A percentile compares a stretch with the other conserved stretches of the same genome.
Evolutionary conservation across 73 alveolate genomes (phyloP).

Genomic region (Tetrahymena borealis): DNA sequence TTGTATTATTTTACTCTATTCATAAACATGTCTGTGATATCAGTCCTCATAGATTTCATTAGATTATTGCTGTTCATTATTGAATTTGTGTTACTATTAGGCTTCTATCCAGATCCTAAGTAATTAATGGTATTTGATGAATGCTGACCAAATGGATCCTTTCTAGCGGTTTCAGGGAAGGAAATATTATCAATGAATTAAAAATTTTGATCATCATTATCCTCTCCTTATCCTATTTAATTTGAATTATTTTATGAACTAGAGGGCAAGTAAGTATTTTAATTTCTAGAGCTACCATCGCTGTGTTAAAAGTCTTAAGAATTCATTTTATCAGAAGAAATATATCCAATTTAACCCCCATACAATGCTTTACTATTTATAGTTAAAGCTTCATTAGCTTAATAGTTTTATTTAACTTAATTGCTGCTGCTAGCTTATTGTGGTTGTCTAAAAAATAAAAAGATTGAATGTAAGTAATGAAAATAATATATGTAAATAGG

Average conservation of each 20-base stretch:
- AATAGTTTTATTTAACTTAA: neutral
- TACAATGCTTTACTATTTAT: neutral
- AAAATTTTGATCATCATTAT: neutral
- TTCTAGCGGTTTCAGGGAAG: neutral
- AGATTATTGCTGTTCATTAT: neutral
- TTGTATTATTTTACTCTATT: neutral
- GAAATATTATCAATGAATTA: neutral
- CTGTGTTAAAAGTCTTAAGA: neutral
- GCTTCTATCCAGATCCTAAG: neutral
- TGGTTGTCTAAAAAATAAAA: neutral
- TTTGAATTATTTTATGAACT: neutral
- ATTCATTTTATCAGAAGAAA: neutral
- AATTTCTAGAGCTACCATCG: neutral
- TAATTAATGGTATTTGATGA: neutral
- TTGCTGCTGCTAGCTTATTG: neutral
- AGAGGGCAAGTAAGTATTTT: neutral
- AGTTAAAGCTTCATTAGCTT: neutral
- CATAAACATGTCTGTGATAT: neutral
- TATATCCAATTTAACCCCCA: neutral
- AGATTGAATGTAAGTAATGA: neutral
- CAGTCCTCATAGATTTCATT: neutral
- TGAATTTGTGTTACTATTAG: neutral
- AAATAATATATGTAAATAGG: too few relatives aligned
- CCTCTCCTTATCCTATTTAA: neutral
- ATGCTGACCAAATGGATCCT: neutral